A percentile compares a stretch with the other conserved stretches of the same genome.
Conservation (phyloP, 768 basidiomycete genomes). For the Termitomyces sp. region DNA sequence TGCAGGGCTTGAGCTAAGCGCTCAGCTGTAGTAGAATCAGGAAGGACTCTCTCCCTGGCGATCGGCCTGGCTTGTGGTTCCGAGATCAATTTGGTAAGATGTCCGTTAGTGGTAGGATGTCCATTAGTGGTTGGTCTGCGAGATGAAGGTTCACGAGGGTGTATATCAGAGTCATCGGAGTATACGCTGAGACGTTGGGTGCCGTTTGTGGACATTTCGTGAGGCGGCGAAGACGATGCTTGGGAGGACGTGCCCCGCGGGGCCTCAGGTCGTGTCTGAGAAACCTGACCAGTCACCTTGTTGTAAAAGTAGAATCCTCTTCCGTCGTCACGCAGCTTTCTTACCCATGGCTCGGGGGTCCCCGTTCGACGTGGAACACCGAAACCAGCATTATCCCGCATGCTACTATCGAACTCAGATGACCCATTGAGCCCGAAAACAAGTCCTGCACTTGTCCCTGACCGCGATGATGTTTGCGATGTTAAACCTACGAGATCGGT, state of each 20-base stretch:
- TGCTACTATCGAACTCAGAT: slow-evolving; percentile 30
- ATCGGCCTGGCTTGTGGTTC: slow-evolving; percentile 11
- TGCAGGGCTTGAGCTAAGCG: slow-evolving; percentile 65
- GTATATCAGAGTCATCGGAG: slow-evolving; percentile 78
- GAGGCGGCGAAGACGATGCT: slow-evolving; percentile 18
- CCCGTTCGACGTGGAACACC: slow-evolving; percentile 55
- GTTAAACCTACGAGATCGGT: slow-evolving; percentile 59
- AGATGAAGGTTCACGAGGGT: slow-evolving; percentile 37
- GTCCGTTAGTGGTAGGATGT: slow-evolving; percentile 26
- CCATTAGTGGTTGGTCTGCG: slow-evolving; percentile 26
- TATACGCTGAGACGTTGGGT: slow-evolving; percentile 58
- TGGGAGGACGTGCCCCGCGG: slow-evolving; percentile 11
- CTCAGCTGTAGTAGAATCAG: slow-evolving; percentile 63
- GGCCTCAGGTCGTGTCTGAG: slow-evolving; percentile 64
- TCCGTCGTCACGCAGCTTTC: slow-evolving; percentile 78
- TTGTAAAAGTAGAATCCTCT: slow-evolving; percentile 79
- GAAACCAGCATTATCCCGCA: slow-evolving; percentile 48
- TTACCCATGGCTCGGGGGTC: slow-evolving; percentile 81
- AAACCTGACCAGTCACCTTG: slow-evolving; percentile 59
- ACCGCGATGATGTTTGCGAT: slow-evolving; percentile 54
- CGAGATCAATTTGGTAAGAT: slow-evolving; percentile 5
- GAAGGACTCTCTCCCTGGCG: slow-evolving; percentile 19
- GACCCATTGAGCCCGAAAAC: slow-evolving; percentile 39
- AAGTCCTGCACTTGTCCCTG: slow-evolving; percentile 49
- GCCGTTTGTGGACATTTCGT: slow-evolving; percentile 27